Evolutionary conservation across 495 filamentous ascomycete genomes (phyloP).

Genomic region (Amniculicola lignicola): DNA sequence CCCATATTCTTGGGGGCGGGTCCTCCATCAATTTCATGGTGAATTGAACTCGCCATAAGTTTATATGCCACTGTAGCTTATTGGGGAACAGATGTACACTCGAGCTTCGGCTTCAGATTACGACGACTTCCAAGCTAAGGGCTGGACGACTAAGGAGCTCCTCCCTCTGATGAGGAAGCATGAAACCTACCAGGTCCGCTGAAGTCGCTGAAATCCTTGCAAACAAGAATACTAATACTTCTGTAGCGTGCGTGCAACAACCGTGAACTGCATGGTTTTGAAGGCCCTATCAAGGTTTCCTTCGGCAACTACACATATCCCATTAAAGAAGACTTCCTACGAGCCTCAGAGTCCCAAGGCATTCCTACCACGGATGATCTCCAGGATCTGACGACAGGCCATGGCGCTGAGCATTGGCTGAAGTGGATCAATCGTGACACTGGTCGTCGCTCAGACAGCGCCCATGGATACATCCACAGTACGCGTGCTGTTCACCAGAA

Average conservation of each 20-base stretch:
- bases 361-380: slow-evolving; percentile 56
- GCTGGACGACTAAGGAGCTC: slow-evolving; percentile 76
- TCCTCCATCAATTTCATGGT: slow-evolving; percentile 83
- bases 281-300: slow-evolving; percentile 81
- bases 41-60: slow-evolving; percentile 6
- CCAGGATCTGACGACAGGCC: slow-evolving; percentile 42
- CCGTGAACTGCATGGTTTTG: slow-evolving; percentile 68
- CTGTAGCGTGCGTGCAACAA: slow-evolving; percentile 64
- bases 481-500: slow-evolving; percentile 54
- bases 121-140: slow-evolving; percentile 78
- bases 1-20: slow-evolving; percentile 73
- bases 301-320: slow-evolving; percentile 59
- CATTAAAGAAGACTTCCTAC: slow-evolving; percentile 71
- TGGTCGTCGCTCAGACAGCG: slow-evolving; percentile 67
- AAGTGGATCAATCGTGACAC: slow-evolving; percentile 53
- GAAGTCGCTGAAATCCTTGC: not conserved
- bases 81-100: slow-evolving; percentile 67
- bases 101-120: slow-evolving; percentile 78
- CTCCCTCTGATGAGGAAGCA: slow-evolving; percentile 77
- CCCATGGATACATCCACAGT: slow-evolving; percentile 51
- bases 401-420: slow-evolving; percentile 45
- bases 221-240: not conserved
- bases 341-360: slow-evolving; percentile 72
- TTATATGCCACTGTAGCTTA: not conserved
- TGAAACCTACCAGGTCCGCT: slow-evolving; percentile 67